Percentiles rank a stretch among this genome's conserved stretches.
phyloP scores from a whole-genome alignment of 176 grass and related monocot genomes.

The Aegilops bicornis region DNA sequence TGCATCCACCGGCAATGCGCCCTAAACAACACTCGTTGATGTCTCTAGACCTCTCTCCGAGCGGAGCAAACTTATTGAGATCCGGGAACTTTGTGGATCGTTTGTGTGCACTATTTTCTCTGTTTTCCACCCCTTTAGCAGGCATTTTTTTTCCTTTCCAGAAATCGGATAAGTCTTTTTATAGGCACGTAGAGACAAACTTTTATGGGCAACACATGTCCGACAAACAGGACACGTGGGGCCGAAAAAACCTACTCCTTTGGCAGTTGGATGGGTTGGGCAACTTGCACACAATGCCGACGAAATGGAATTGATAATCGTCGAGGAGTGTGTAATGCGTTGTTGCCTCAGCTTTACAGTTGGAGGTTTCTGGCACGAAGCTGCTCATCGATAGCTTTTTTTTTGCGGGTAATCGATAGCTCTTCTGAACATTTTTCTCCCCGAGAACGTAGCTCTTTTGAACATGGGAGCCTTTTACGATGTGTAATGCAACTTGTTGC shows the following conservation, averaged over 20 bases:
- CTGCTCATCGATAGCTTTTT: background rate
- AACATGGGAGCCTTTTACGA: background rate
- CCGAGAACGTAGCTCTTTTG: background rate
- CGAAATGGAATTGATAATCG: background rate
- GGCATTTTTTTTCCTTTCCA: background rate
- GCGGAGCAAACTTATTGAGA: too few species aligned
- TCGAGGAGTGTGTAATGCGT: background rate
- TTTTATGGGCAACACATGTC: background rate
- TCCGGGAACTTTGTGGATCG: background rate
- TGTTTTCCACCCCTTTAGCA: background rate
- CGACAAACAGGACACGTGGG: background rate
- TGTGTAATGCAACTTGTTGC: too few species aligned
- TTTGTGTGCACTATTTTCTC: background rate
- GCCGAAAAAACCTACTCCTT: background rate
- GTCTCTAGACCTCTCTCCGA: too few species aligned
- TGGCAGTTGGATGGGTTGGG: background rate
- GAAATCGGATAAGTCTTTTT: background rate
- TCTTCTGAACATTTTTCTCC: too few species aligned
- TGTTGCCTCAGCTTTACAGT: background rate
- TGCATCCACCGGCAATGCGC: too few species aligned
- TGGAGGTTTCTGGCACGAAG: background rate
- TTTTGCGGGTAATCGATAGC: background rate
- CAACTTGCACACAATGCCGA: background rate
- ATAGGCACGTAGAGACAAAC: background rate
- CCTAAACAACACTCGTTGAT: too few species aligned